Percentiles rank a stretch among this genome's conserved stretches.
Conservation (phyloP, 2,329 filamentous ascomycete genomes). For the Parasarocladium wereldwijsianum region DNA sequence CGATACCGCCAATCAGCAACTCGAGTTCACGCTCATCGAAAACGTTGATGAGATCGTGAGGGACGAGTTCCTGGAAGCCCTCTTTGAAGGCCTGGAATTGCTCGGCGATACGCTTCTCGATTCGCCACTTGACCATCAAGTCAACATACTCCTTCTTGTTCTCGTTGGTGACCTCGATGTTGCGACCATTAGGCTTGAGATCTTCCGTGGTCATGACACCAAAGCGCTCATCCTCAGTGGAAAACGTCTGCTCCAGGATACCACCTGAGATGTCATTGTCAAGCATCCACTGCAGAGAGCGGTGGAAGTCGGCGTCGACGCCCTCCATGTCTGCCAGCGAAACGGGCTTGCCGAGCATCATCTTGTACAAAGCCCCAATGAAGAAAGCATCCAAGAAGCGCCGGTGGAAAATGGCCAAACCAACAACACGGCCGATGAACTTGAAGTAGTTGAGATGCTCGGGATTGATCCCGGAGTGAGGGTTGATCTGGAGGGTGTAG, state of each 20-base stretch:
- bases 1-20: conserved; percentile 92
- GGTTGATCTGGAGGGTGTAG: conserved; percentile 98
- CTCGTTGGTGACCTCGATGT: conserved; percentile 94
- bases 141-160: conserved; percentile 99
- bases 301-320: conserved; percentile 94
- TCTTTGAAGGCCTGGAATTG: conserved; percentile 97
- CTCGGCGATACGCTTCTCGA: conserved; percentile 94
- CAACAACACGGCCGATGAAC: conserved; percentile 95
- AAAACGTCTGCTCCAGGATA: conserved; percentile 89
- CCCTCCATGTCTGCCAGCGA: conserved; percentile 90
- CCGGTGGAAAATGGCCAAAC: conserved; percentile 92
- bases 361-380: conserved; percentile 98
- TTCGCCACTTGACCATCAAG: conserved; percentile 97
- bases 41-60: conserved; percentile 90
- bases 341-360: conserved; percentile 92
- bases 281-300: conserved; percentile 92
- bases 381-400: conserved; percentile 98
- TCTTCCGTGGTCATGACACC: conserved; percentile 90
- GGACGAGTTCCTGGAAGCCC: conserved; percentile 95
- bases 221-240: conserved; percentile 93
- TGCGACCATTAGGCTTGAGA: conserved; percentile 73
- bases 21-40: conserved; percentile 97
- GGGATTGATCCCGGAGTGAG: conserved; percentile 96
- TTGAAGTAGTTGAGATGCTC: conserved; percentile 99
- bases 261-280: conserved; percentile 92